Conservation (phyloP, 129 eudicot genomes). For the Artemisia argyi region DNA sequence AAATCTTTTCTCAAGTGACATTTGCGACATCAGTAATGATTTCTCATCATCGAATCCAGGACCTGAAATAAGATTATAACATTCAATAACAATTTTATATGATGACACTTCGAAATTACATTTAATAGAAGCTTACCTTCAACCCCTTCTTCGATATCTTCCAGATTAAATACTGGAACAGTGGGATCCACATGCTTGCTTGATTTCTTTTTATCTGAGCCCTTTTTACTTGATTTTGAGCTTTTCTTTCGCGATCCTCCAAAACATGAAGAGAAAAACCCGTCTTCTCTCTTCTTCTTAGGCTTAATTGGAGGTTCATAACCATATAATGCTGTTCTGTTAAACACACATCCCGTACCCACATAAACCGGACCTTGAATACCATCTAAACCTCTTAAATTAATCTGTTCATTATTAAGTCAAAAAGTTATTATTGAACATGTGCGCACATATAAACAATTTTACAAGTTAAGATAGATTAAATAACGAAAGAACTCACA, state of each 20-base stretch:
- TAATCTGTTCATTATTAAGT: conserved; percentile 52
- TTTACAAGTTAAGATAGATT: background rate
- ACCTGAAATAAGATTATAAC: conserved; percentile 37
- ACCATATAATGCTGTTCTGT: conserved; percentile 98
- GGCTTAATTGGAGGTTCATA: conserved; percentile 98
- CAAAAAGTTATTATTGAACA: conserved; percentile 9
- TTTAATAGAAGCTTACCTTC: conserved; percentile 60
- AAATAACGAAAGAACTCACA: conserved; percentile 54
- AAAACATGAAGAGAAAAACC: conserved; percentile 75
- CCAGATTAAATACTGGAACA: conserved; percentile 90
- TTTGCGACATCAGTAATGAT: conserved; percentile 92
- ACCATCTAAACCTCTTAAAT: conserved; percentile 99
- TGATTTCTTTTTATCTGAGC: conserved; percentile 94
- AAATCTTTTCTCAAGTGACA: conserved; percentile 96
- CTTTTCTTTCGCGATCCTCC: conserved; percentile 80
- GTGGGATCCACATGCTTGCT: conserved; percentile 93
- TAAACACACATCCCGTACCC: conserved; percentile 99
- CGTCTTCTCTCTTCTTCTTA: conserved; percentile 77
- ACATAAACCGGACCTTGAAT: conserved; percentile 99
- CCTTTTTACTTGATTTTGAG: conserved; percentile 80
- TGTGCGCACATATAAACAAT: background rate
- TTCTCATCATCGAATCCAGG: conserved; percentile 99
- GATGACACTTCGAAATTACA: background rate
- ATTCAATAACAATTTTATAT: background rate
- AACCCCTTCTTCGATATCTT: conserved; percentile 97